Evolutionary conservation across 805 yeast species (phyloP).

Genomic region (Pichia kluyveri): DNA sequence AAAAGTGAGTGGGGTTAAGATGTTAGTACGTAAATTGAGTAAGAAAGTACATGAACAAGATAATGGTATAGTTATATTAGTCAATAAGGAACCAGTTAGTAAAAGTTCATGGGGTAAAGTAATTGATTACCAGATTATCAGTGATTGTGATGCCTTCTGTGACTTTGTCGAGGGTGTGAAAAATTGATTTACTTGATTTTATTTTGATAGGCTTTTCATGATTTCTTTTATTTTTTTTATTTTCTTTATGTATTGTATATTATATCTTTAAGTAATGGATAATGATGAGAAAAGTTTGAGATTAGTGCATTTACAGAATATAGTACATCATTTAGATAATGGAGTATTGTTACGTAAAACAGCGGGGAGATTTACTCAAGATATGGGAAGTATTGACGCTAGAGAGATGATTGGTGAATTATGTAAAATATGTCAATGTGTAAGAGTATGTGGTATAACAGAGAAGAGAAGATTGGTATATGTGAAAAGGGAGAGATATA

Average conservation of each 20-base stretch:
- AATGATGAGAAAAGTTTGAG: not conserved
- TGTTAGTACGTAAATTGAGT: constrained; percentile 61
- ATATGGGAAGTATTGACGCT: too few relatives aligned
- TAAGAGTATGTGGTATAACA: not conserved
- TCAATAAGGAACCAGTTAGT: constrained; percentile 61
- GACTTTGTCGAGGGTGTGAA: constrained; percentile 39
- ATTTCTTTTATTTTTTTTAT: too few relatives aligned
- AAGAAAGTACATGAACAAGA: constrained; percentile 53
- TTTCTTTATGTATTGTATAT: not conserved
- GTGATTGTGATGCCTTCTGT: constrained; percentile 83
- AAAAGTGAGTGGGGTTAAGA: constrained; percentile 82
- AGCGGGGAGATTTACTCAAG: not conserved
- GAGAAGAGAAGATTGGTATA: not conserved
- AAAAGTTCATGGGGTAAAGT: constrained; percentile 57
- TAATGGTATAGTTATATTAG: constrained; percentile 72
- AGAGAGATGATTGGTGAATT: not conserved
- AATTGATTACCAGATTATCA: constrained; percentile 70
- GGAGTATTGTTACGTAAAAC: not conserved
- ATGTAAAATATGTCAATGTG: not conserved
- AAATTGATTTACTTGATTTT: constrained; percentile 39
- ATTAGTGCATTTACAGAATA: not conserved
- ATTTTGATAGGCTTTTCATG: too few relatives aligned
- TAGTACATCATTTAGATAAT: not conserved
- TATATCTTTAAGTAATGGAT: not conserved
- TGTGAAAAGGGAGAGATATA: not conserved